Conservation (phyloP, 164 flowering plant genomes). For the Kalanchoe fedtschenkoi region DNA sequence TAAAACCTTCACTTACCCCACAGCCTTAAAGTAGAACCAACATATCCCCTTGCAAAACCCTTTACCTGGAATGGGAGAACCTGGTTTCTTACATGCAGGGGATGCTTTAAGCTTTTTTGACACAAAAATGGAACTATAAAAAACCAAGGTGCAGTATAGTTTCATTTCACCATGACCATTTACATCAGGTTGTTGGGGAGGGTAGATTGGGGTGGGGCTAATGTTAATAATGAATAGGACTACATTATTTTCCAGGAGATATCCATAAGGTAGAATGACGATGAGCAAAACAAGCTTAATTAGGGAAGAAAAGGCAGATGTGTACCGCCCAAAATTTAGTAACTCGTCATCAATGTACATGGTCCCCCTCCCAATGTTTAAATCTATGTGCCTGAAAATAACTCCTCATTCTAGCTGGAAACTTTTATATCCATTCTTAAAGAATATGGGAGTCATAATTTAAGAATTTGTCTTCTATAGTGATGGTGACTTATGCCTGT, state of each 20-base stretch:
- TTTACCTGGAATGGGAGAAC: no score
- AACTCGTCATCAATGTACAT: not conserved
- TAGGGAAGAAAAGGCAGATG: not conserved
- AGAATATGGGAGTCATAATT: no score
- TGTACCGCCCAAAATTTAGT: not conserved
- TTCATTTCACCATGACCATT: not conserved
- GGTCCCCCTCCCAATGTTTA: not conserved
- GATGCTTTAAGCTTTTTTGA: not conserved
- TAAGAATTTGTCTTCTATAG: no score
- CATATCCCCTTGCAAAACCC: not conserved
- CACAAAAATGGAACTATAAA: not conserved
- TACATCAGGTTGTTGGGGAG: not conserved
- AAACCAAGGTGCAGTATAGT: not conserved
- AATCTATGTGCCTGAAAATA: not conserved
- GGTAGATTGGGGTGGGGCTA: not conserved
- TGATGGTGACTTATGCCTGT: not conserved
- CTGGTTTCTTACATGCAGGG: no score
- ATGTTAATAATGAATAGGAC: not conserved
- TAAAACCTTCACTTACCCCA: not conserved
- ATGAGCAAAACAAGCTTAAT: not conserved
- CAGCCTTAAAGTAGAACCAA: not conserved
- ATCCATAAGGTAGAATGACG: conserved; percentile 14
- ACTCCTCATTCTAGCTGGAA: no score
- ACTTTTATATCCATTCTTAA: no score
- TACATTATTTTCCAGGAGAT: not conserved